Evolutionary conservation across 2,329 filamentous ascomycete genomes (phyloP).

Genomic region (Calycina herbarum): DNA sequence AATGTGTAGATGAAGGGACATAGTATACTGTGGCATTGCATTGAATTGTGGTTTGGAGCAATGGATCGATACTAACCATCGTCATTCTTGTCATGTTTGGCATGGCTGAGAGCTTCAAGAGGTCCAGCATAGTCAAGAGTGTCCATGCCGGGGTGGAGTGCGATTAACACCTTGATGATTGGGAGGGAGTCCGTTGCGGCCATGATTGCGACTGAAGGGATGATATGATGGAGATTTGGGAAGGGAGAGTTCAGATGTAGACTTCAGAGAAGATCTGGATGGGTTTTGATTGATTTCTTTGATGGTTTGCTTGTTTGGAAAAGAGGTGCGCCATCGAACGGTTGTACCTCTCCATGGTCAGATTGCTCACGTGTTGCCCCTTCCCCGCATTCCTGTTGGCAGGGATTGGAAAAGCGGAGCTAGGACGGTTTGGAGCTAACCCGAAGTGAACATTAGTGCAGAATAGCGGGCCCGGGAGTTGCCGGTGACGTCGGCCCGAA

Average conservation of each 20-base stretch:
- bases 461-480: no score
- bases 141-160: conserved; percentile 55
- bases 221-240: conserved; percentile 9
- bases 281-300: background rate
- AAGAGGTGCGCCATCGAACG: background rate
- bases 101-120: conserved; percentile 55
- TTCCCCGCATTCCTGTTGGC: background rate
- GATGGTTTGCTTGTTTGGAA: background rate
- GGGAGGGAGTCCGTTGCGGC: conserved; percentile 33
- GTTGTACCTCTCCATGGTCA: background rate
- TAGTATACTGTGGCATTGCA: background rate
- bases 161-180: conserved; percentile 59
- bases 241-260: background rate
- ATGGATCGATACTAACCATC: conserved; percentile 42
- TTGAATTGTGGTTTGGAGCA: conserved; percentile 2
- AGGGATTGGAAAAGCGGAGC: background rate
- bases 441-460: no score
- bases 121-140: conserved; percentile 58
- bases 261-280: background rate
- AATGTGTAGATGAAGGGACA: conserved; percentile 13
- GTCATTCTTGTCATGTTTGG: conserved; percentile 54
- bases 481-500: no score
- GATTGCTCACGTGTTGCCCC: conserved; percentile 2
- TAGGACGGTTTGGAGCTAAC: no score
- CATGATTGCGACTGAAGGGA: conserved; percentile 34